A percentile compares a stretch with the other conserved stretches of the same genome.
Conservation (phyloP, 1,139 yeast species). For the Debaryomyces udenii region DNA sequence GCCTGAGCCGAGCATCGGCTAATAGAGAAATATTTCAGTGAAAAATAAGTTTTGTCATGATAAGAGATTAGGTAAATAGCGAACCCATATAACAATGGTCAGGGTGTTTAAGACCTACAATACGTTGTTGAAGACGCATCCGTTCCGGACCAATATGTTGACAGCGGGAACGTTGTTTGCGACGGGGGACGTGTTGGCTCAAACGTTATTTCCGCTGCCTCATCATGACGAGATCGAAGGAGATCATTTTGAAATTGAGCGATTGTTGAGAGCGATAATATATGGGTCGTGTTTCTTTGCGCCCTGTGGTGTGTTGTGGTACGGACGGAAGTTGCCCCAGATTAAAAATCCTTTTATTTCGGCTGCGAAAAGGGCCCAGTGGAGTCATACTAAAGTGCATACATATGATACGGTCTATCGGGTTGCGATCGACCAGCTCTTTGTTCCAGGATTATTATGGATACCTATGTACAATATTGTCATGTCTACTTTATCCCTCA, state of each 20-base stretch:
- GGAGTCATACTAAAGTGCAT: conserved; percentile 22
- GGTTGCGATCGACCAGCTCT: conserved; percentile 40
- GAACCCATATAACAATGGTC: neutral
- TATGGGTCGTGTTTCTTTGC: conserved; percentile 83
- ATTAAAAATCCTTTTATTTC: conserved; percentile 46
- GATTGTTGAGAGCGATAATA: conserved; percentile 66
- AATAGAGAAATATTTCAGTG: no score
- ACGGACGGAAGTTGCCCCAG: conserved; percentile 54
- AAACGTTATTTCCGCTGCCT: conserved; percentile 48
- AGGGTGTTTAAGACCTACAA: conserved; percentile 40
- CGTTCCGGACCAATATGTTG: conserved; percentile 56
- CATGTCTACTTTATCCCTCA: conserved; percentile 42
- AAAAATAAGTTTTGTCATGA: no score
- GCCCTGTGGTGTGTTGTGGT: conserved; percentile 76
- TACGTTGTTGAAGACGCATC: conserved; percentile 45
- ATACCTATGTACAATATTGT: conserved; percentile 49
- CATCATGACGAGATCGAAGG: conserved; percentile 23
- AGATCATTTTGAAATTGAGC: conserved; percentile 30
- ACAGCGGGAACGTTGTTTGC: conserved; percentile 70
- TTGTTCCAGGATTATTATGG: conserved; percentile 41
- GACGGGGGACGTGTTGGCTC: conserved; percentile 76
- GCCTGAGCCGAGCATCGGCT: no score
- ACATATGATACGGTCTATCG: conserved; percentile 42
- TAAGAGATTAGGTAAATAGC: no score
- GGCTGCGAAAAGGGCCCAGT: conserved; percentile 12